Evolutionary conservation across 345 rosid species (phyloP).

Genomic region (thale cress (Arabidopsis thaliana)): DNA sequence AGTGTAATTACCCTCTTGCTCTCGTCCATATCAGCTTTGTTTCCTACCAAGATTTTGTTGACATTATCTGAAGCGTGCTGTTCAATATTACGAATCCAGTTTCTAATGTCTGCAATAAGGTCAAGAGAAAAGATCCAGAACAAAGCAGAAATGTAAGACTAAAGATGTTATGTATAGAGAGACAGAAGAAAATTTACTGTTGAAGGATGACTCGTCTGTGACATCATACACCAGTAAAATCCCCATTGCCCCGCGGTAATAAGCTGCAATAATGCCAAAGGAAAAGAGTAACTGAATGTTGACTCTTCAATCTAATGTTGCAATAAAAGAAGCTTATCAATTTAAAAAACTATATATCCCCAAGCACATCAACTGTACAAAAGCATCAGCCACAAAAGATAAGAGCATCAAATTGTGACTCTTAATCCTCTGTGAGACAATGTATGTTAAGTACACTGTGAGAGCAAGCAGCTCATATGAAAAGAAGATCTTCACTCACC

Average conservation of each 20-base stretch:
- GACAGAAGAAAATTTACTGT: constrained; percentile 58
- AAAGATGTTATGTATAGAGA: background rate
- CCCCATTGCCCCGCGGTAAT: constrained; percentile 94
- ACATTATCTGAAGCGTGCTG: constrained; percentile 99
- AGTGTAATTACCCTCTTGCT: constrained; percentile 82
- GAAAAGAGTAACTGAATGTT: constrained; percentile 4
- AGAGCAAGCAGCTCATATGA: constrained; percentile 4
- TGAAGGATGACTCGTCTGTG: constrained; percentile 89
- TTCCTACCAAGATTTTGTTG: constrained; percentile 93
- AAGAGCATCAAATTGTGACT: background rate
- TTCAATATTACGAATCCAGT: constrained; percentile 99
- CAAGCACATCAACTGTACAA: background rate
- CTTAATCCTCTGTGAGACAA: background rate
- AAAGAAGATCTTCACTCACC: constrained; percentile 51
- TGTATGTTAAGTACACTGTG: background rate
- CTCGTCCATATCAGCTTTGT: constrained; percentile 99
- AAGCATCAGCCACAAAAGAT: constrained; percentile 21
- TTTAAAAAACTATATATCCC: background rate
- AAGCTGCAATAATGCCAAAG: constrained; percentile 54
- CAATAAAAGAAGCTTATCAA: constrained; percentile 13
- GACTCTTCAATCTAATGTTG: background rate
- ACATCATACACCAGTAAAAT: constrained; percentile 92
- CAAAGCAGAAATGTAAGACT: constrained; percentile 16
- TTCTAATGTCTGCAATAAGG: constrained; percentile 79
- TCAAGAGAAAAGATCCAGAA: constrained; percentile 36